These are phyloP conservation scores for Hanseniaspora mollemarum DNA, from an alignment of 805 yeast genomes.

Conservation along the genomic window DNA sequence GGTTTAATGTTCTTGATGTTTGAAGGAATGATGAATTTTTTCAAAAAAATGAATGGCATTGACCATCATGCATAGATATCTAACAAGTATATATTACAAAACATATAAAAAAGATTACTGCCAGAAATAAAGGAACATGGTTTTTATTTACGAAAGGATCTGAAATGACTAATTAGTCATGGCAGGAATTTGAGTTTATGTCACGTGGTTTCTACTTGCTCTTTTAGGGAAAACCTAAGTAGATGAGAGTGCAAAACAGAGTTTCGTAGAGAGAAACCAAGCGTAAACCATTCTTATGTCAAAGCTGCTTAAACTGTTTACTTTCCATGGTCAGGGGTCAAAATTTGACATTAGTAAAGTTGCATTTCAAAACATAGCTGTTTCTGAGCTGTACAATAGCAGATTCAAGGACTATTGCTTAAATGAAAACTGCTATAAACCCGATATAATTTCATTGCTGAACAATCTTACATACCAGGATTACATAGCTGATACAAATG, in stretches of 20 bases:
- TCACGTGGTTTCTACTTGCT: not conserved
- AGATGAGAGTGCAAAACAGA: too few species aligned
- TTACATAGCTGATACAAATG: constrained; percentile 8
- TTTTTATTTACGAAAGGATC: not conserved
- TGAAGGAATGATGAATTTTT: constrained; percentile 88
- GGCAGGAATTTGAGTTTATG: not conserved
- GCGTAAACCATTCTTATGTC: too few species aligned
- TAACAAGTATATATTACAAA: not conserved
- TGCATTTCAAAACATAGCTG: constrained; percentile 20
- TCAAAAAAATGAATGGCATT: constrained; percentile 36
- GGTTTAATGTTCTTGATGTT: constrained; percentile 96
- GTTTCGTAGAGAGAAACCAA: too few species aligned
- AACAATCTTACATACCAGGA: constrained; percentile 26
- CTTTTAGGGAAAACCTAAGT: too few species aligned
- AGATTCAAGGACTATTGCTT: constrained; percentile 22
- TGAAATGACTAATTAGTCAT: constrained; percentile 9
- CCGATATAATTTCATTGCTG: constrained; percentile 29
- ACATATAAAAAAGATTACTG: too few species aligned
- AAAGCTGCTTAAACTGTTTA: constrained; percentile 20
- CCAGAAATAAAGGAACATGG: too few species aligned
- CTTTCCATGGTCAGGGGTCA: constrained; percentile 32
- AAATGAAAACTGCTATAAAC: constrained; percentile 22
- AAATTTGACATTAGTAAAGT: constrained; percentile 22
- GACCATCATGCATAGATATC: not conserved
- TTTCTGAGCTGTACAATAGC: constrained; percentile 18